Evolutionary conservation across 2,329 filamentous ascomycete genomes (phyloP).

Genomic region (Thermothelomyces thermophilus): DNA sequence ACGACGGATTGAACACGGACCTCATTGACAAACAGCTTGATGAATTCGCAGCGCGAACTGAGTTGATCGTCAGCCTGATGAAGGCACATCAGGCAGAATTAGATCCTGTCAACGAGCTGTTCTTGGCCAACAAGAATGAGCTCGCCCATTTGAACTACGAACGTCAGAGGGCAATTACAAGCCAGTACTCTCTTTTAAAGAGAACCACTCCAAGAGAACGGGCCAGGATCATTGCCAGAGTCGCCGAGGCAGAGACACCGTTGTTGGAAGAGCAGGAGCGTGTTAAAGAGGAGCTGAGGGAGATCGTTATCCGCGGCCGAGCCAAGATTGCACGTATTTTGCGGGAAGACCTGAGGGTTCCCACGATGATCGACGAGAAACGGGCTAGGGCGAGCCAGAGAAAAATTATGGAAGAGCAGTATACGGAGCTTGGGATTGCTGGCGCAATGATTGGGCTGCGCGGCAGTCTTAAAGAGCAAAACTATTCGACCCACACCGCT

Average conservation of each 20-base stretch:
- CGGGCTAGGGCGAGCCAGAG: neutral
- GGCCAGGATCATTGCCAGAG: neutral
- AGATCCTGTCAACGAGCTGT: neutral
- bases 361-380: neutral
- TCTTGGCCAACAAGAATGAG: neutral
- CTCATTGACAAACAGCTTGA: neutral
- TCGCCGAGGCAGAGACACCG: neutral
- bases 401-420: neutral
- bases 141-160: neutral
- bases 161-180: neutral
- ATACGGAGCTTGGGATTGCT: neutral
- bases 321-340: neutral
- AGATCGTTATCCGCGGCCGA: neutral
- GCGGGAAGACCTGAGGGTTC: conserved; percentile 2
- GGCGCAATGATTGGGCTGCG: conserved; percentile 4
- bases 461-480: neutral
- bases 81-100: neutral
- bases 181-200: neutral
- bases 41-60: conserved; percentile 1
- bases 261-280: neutral
- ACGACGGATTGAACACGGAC: neutral
- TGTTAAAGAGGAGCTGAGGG: neutral
- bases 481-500: neutral
- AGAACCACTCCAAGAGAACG: neutral
- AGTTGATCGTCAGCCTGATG: neutral